Evolutionary conservation across 169 alveolate species (phyloP).

Genomic region (Miamiensis avidus): DNA sequence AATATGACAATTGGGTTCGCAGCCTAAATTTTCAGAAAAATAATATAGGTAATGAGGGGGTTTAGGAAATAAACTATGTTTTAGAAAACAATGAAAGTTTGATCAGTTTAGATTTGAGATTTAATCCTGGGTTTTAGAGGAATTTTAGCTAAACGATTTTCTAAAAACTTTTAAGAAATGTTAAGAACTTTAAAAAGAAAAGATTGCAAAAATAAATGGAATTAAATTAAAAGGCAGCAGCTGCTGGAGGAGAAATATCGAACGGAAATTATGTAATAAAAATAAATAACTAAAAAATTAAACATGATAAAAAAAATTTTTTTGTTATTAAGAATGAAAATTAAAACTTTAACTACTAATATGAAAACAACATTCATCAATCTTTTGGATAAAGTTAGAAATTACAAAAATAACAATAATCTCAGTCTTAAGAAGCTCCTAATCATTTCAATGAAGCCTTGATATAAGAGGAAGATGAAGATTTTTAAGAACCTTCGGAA

Average conservation of each 20-base stretch:
- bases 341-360: too few species aligned
- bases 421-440: neutral
- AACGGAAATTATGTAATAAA: too few species aligned
- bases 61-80: neutral
- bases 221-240: too few species aligned
- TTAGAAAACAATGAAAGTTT: neutral
- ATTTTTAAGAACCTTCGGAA: neutral
- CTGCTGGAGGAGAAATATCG: too few species aligned
- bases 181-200: too few species aligned
- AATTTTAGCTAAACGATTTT: neutral
- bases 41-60: neutral
- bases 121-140: neutral
- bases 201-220: neutral
- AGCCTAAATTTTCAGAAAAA: neutral
- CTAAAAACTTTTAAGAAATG: neutral
- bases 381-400: too few species aligned
- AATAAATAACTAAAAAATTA: too few species aligned
- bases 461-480: neutral
- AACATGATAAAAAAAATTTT: too few species aligned
- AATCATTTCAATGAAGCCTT: neutral
- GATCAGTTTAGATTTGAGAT: neutral
- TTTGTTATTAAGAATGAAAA: too few species aligned
- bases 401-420: neutral
- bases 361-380: too few species aligned
- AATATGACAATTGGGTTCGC: neutral